These are phyloP conservation scores for Trichoderma aggressivum DNA, from an alignment of 2,329 filamentous ascomycete genomes.

Conservation along the genomic window DNA sequence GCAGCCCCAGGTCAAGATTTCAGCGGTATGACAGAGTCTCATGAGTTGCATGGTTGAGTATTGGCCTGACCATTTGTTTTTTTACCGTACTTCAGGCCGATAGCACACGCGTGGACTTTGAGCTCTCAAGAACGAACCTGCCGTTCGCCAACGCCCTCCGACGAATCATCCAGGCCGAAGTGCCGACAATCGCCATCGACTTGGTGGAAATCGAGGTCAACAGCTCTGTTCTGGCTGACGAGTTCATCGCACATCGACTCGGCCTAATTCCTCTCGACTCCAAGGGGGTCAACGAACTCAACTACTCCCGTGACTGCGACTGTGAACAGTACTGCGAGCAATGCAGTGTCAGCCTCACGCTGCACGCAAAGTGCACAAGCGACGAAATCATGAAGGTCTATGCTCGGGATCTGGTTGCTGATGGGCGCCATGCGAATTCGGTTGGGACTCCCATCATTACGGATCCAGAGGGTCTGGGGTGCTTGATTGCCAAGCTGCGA, in stretches of 20 bases:
- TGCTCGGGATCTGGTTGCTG: slow-evolving; percentile 79
- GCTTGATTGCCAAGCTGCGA: slow-evolving; percentile 85
- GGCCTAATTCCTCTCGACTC: slow-evolving; percentile 86
- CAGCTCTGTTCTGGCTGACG: slow-evolving; percentile 92
- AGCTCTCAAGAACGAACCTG: slow-evolving; percentile 83
- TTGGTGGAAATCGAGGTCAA: slow-evolving; percentile 90
- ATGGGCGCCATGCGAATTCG: slow-evolving; percentile 66
- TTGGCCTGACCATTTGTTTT: not conserved
- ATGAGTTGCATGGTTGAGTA: not conserved
- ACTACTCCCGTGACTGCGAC: slow-evolving; percentile 91
- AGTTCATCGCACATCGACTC: slow-evolving; percentile 90
- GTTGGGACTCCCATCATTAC: slow-evolving; percentile 80
- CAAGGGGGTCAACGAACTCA: slow-evolving; percentile 75
- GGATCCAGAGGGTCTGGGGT: slow-evolving; percentile 76
- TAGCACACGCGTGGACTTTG: slow-evolving; percentile 80
- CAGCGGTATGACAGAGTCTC: slow-evolving; percentile 44
- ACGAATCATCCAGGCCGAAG: slow-evolving; percentile 86
- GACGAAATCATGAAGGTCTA: slow-evolving; percentile 93
- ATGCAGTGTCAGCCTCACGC: slow-evolving; percentile 79
- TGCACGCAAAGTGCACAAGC: slow-evolving; percentile 80
- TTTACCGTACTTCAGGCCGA: slow-evolving; percentile 60
- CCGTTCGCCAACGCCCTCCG: slow-evolving; percentile 91
- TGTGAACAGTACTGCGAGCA: slow-evolving; percentile 93
- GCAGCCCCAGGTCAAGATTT: slow-evolving; percentile 58
- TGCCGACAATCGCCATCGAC: slow-evolving; percentile 92